Evolutionary conservation across 1,284 basidiomycete species (phyloP), one percentile per base, ranked within the genome.

Genomic region (Singerocomus inundabilis): DNA sequence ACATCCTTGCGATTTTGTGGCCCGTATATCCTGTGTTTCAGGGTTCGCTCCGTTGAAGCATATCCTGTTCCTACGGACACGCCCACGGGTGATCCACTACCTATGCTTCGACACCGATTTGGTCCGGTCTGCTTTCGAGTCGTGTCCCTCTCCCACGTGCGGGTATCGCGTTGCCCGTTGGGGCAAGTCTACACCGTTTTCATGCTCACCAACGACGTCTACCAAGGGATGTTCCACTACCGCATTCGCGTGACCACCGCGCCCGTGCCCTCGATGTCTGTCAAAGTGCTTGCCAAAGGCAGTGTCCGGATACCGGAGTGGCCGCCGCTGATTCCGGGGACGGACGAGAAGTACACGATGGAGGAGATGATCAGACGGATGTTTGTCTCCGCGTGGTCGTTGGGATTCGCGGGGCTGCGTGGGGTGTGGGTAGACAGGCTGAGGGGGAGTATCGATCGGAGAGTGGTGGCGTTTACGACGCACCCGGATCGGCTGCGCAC

Each of bases 151-250:
- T 73, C 78, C 7, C 58, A 64, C 11, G 54, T 61, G 7, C 56
- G 55, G 29, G 34, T n/a, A n/a, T 53, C 52, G n/a, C 36, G 28
- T 15, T 30, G 52, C 28, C 34, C 45, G 11, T 48, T 49, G 0
- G 47, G 48, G 5, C 56, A 58, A 11, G 57, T 34, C 28, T 59
- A 63, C 38, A 62, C 59, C 5, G 53, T 75, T 33, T 69, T 67
- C 15, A 66, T 79, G 51, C 69, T 82, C 44, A 73, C 74, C n/a
- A 76, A 75, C 55, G 80, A 82, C 53, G 67, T 77, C 34, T 68
- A 79, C 16, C 73, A 74, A 56, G 81, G 81, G 1, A 69, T 81
- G 21, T 81, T 75, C 57, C 73, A 76, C 50, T 82, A 74, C 54
- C 49, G 60, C 15, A 68, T 79, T 18, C 57, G 61, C 18, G 56